Conservation (phyloP, 2,329 filamentous ascomycete genomes). For the Ilyonectria robusta region DNA sequence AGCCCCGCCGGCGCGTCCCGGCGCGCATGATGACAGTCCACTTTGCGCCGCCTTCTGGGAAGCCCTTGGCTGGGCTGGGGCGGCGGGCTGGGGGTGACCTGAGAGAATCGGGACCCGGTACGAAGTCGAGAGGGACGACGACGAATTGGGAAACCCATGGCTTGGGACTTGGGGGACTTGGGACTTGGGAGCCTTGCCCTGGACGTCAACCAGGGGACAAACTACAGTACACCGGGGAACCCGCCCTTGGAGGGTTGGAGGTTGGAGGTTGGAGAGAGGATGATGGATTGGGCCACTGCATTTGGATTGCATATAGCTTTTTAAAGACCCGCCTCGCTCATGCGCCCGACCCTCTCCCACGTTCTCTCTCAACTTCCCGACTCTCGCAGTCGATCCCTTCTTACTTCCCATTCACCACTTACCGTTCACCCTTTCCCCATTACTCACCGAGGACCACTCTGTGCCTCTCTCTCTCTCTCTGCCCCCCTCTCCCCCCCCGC, state of each 20-base stretch:
- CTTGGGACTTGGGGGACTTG: background rate
- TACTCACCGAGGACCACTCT: background rate
- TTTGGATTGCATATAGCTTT: slow-evolving; percentile 29
- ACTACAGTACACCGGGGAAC: slow-evolving; percentile 21
- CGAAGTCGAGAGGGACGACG: background rate
- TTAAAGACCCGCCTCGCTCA: slow-evolving; percentile 45
- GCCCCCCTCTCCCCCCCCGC: slow-evolving; percentile 1
- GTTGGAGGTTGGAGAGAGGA: background rate
- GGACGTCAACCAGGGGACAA: slow-evolving; percentile 2
- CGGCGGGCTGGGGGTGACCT: background rate
- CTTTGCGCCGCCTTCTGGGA: slow-evolving; percentile 34
- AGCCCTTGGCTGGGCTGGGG: background rate
- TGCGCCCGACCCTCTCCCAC: slow-evolving; percentile 36
- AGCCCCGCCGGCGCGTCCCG: slow-evolving; percentile 45
- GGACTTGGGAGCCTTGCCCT: slow-evolving; percentile 6
- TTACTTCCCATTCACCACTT: slow-evolving; percentile 6
- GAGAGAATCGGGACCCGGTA: slow-evolving; percentile 8
- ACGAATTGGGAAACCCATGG: background rate
- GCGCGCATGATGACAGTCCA: slow-evolving; percentile 47
- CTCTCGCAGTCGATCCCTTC: slow-evolving; percentile 11
- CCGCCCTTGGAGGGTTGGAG: slow-evolving; percentile 10
- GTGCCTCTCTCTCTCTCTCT: background rate
- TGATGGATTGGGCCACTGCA: slow-evolving; percentile 14
- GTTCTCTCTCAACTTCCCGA: slow-evolving; percentile 13
- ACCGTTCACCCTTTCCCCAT: slow-evolving; percentile 6